phyloP scores from a whole-genome alignment of 2,329 filamentous ascomycete genomes.

The Talaromyces sp. region DNA sequence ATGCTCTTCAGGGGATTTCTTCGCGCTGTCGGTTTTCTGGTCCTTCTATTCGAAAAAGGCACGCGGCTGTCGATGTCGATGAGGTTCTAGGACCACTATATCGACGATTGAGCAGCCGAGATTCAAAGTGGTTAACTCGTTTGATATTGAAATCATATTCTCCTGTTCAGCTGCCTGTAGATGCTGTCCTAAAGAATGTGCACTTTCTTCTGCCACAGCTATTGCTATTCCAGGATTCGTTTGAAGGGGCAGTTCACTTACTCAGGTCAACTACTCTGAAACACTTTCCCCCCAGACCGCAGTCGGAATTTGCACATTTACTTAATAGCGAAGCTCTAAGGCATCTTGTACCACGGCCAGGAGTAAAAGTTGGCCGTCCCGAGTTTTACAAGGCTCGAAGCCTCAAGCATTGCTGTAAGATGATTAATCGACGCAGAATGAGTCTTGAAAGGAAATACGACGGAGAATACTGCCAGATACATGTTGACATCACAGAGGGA shows the following conservation, averaged over 20 bases:
- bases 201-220: slow-evolving; percentile 67
- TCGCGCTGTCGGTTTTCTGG: slow-evolving; percentile 67
- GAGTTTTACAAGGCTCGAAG: slow-evolving; percentile 62
- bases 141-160: slow-evolving; percentile 71
- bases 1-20: slow-evolving; percentile 60
- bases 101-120: slow-evolving; percentile 55
- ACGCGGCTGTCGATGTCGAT: slow-evolving; percentile 36
- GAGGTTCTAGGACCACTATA: slow-evolving; percentile 54
- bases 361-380: slow-evolving; percentile 61
- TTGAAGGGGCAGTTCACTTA: slow-evolving; percentile 55
- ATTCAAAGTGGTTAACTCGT: slow-evolving; percentile 83
- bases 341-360: slow-evolving; percentile 50
- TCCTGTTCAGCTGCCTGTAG: slow-evolving; percentile 59
- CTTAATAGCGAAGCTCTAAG: slow-evolving; percentile 31
- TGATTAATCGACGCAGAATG: slow-evolving; percentile 57
- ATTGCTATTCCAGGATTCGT: slow-evolving; percentile 64
- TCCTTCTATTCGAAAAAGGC: slow-evolving; percentile 47
- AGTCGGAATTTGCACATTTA: slow-evolving; percentile 23
- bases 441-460: slow-evolving; percentile 79
- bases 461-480: slow-evolving; percentile 86
- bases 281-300: slow-evolving; percentile 31
- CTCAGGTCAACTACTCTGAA: slow-evolving; percentile 38
- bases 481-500: slow-evolving; percentile 61
- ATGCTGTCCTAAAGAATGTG: slow-evolving; percentile 53
- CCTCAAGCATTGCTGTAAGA: slow-evolving; percentile 67